Evolutionary conservation across 1,284 basidiomycete species (phyloP).

Genomic region (Takashimella tepidaria): DNA sequence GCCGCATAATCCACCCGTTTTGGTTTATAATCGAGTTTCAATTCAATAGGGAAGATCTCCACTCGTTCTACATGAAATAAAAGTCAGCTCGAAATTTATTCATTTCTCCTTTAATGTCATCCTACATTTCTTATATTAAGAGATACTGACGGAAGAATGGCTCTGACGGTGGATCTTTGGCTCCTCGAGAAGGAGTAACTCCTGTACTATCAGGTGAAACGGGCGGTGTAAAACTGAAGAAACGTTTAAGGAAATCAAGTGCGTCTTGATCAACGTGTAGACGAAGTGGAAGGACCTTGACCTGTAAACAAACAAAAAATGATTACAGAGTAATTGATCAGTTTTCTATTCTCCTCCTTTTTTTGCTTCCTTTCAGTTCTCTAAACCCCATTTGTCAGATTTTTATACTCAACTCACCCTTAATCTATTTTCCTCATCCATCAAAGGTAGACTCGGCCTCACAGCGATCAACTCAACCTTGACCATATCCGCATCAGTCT

Average conservation of each 20-base stretch:
- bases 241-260: conserved; percentile 93
- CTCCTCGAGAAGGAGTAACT: conserved; percentile 7
- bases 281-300: conserved; percentile 80
- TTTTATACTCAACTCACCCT: conserved; percentile 54
- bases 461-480: conserved; percentile 72
- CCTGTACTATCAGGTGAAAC: conserved; percentile 50
- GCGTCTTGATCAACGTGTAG: conserved; percentile 98
- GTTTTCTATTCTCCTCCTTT: too few species aligned
- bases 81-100: too few species aligned
- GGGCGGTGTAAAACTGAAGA: conserved; percentile 81
- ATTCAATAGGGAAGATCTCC: conserved; percentile 58
- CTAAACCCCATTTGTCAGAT: too few species aligned
- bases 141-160: conserved; percentile 49
- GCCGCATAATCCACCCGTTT: conserved; percentile 92
- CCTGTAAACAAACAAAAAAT: conserved; percentile 55
- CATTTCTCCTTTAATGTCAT: too few species aligned
- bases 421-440: conserved; percentile 72
- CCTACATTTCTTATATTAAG: too few species aligned
- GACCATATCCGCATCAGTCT: conserved; percentile 91
- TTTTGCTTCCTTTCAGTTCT: too few species aligned
- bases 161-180: conserved; percentile 47
- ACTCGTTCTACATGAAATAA: conserved; percentile 40
- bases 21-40: conserved; percentile 98
- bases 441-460: conserved; percentile 55
- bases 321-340: too few species aligned